phyloP scores from a whole-genome alignment of 805 yeast genomes.

The Zygosaccharomyces bailii region DNA sequence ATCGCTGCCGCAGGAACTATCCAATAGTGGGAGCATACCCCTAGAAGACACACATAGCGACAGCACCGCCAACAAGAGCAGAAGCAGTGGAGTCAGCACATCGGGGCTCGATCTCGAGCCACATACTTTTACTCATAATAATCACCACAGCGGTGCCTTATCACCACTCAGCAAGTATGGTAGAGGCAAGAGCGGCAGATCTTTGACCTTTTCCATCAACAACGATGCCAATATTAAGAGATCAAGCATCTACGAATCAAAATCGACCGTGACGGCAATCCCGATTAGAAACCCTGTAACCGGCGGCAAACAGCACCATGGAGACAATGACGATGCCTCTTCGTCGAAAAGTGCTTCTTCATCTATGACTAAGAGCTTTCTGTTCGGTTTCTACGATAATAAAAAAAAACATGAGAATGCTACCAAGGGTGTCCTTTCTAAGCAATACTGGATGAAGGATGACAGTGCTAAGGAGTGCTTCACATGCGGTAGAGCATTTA shows the following conservation, averaged over 20 bases:
- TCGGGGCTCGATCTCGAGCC: neutral
- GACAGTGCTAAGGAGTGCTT: slow-evolving; percentile 87
- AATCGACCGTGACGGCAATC: slow-evolving; percentile 34
- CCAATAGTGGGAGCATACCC: neutral
- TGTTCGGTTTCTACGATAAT: slow-evolving; percentile 41
- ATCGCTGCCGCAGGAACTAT: slow-evolving; percentile 20
- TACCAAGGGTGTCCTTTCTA: slow-evolving; percentile 36
- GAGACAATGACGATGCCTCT: slow-evolving; percentile 36
- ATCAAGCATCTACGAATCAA: slow-evolving; percentile 36
- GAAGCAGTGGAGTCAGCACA: neutral
- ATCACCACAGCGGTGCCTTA: neutral
- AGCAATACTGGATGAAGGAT: slow-evolving; percentile 95
- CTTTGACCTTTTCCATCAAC: slow-evolving; percentile 25
- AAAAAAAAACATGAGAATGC: slow-evolving; percentile 22
- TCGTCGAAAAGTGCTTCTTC: slow-evolving; percentile 40
- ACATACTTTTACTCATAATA: neutral
- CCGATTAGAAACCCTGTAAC: slow-evolving; percentile 29
- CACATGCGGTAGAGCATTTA: slow-evolving; percentile 73
- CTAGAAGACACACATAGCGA: neutral
- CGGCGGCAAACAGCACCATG: slow-evolving; percentile 20
- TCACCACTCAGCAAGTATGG: neutral
- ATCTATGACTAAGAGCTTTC: slow-evolving; percentile 41
- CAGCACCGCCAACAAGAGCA: slow-evolving; percentile 1
- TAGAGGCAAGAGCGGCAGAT: slow-evolving; percentile 6
- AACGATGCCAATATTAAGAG: slow-evolving; percentile 30